phyloP scores from a whole-genome alignment of 2,329 filamentous ascomycete genomes.

The Colletotrichum godetiae region DNA sequence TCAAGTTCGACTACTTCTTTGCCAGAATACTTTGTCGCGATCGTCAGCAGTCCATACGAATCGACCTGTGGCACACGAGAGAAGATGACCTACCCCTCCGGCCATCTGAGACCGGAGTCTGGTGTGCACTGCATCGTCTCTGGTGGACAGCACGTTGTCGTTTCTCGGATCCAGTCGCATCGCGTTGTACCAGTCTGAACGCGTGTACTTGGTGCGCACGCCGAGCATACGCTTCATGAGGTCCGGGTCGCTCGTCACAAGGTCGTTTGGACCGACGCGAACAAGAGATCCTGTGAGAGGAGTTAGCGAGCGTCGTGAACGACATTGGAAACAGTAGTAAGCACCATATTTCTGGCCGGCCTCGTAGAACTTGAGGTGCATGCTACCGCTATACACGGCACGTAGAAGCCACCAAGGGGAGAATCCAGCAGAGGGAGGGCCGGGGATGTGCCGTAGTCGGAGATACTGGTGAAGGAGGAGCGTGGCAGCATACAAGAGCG shows the following conservation, averaged over 20 bases:
- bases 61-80: too few relatives aligned
- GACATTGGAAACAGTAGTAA: slow-evolving; percentile 37
- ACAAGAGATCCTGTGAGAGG: slow-evolving; percentile 32
- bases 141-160: slow-evolving; percentile 64
- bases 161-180: slow-evolving; percentile 62
- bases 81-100: slow-evolving; percentile 51
- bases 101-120: slow-evolving; percentile 60
- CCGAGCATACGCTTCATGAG: slow-evolving; percentile 50
- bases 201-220: slow-evolving; percentile 50
- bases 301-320: too few relatives aligned
- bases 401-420: slow-evolving; percentile 53
- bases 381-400: slow-evolving; percentile 44
- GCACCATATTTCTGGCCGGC: slow-evolving; percentile 48
- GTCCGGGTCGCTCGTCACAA: slow-evolving; percentile 52
- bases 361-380: slow-evolving; percentile 50
- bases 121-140: slow-evolving; percentile 57
- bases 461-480: slow-evolving; percentile 42
- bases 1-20: slow-evolving; percentile 64
- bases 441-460: slow-evolving; percentile 53
- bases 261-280: slow-evolving; percentile 55
- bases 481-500: too few relatives aligned
- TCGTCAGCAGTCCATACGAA: too few relatives aligned
- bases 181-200: slow-evolving; percentile 58
- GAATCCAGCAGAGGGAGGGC: slow-evolving; percentile 49
- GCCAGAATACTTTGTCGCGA: slow-evolving; percentile 53